Percentiles rank a stretch among this genome's conserved stretches.
These are phyloP conservation scores for Taphrina flavorubra DNA, from an alignment of 1,139 yeast genomes.

Conservation along the genomic window DNA sequence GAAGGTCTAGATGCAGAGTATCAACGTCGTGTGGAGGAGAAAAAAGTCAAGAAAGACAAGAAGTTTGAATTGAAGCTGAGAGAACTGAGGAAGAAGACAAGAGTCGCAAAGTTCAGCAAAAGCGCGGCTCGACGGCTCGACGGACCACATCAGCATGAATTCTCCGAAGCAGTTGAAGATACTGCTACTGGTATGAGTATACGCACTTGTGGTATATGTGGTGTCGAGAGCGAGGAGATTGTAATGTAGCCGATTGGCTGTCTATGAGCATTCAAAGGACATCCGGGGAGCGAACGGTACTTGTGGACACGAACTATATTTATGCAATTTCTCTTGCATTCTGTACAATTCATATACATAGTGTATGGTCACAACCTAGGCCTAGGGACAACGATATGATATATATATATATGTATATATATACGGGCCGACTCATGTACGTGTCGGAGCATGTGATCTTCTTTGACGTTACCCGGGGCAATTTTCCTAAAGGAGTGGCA, in stretches of 20 bases:
- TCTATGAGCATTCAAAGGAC: neutral
- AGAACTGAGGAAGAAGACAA: slow-evolving; percentile 86
- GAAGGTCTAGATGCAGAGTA: slow-evolving; percentile 92
- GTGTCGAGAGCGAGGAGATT: slow-evolving; percentile 41
- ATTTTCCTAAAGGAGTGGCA: too few species aligned
- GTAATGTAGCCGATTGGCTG: slow-evolving; percentile 18
- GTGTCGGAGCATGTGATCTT: too few species aligned
- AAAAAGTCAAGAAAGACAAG: slow-evolving; percentile 75
- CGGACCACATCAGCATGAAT: slow-evolving; percentile 40
- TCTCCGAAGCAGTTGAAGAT: slow-evolving; percentile 34
- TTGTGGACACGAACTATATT: too few species aligned
- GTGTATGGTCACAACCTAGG: too few species aligned
- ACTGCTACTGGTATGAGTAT: slow-evolving; percentile 38
- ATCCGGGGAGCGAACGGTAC: neutral
- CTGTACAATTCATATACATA: too few species aligned
- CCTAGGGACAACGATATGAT: too few species aligned
- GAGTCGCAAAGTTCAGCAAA: slow-evolving; percentile 84
- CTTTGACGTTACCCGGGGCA: too few species aligned
- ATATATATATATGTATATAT: too few species aligned
- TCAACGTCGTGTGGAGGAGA: slow-evolving; percentile 76
- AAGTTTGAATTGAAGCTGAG: slow-evolving; percentile 73
- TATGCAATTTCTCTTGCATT: too few species aligned
- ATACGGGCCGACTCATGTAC: too few species aligned
- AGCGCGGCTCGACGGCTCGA: slow-evolving; percentile 40
- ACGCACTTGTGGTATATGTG: slow-evolving; percentile 39